Percentiles rank a stretch among this genome's conserved stretches.
Conservation (phyloP, 345 rosid species). For the Linum lewisii region DNA sequence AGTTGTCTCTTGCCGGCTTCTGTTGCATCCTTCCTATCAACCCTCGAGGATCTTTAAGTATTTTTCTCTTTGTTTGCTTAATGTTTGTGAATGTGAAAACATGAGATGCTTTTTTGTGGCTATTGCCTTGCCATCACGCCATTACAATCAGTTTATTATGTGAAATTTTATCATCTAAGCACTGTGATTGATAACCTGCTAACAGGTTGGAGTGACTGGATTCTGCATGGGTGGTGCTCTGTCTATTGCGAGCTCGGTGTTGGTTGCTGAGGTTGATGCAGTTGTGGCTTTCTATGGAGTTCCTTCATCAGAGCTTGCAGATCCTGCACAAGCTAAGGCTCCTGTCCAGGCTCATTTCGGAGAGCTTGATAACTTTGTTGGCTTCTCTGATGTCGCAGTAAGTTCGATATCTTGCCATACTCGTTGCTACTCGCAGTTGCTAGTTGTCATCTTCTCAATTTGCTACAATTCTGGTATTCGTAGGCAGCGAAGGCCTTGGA, state of each 20-base stretch:
- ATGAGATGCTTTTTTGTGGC: no score
- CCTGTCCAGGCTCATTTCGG: slow-evolving; percentile 91
- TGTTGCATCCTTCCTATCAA: no score
- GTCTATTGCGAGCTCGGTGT: slow-evolving; percentile 83
- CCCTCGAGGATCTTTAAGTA: no score
- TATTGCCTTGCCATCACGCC: no score
- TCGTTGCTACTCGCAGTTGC: no score
- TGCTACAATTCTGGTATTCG: not conserved
- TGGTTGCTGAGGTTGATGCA: slow-evolving; percentile 78
- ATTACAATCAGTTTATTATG: no score
- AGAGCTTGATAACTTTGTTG: slow-evolving; percentile 74
- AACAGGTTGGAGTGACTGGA: slow-evolving; percentile 97
- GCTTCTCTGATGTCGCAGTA: slow-evolving; percentile 83
- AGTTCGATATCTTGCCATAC: slow-evolving; percentile 3
- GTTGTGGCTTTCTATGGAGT: slow-evolving; percentile 84
- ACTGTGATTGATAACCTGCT: no score
- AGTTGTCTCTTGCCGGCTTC: no score
- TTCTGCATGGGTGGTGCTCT: slow-evolving; percentile 96
- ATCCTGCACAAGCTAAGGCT: slow-evolving; percentile 70
- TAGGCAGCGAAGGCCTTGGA: slow-evolving; percentile 88
- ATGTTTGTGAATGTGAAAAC: no score
- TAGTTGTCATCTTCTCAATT: no score
- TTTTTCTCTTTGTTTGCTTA: no score
- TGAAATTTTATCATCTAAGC: no score
- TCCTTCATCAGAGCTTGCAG: slow-evolving; percentile 80